Evolutionary conservation across 202 grass and related monocot species (phyloP), one percentile per base, ranked within the genome.

Genomic region (Zoysia matrella): DNA sequence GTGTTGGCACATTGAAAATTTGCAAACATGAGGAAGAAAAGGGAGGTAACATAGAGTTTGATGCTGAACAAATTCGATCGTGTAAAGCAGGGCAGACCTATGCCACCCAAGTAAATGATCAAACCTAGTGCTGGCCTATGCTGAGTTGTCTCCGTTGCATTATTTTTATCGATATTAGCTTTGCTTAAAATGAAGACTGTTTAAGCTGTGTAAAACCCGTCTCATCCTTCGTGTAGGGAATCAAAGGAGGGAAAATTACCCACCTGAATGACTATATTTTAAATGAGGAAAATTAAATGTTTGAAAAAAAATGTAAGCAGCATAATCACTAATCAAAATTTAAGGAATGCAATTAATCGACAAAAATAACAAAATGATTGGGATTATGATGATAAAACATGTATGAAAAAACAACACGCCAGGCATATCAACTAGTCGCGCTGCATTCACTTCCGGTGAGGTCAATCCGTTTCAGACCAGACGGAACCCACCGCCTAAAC

Each of bases 21-120:
- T 68, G 55, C 40, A 86, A 45, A 56, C 4, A 41, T 11, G 13
- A 78, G 57, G 14, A 73, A 61, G 6, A 67, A 84, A 75, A 68
- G 53, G 2, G 60, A 47, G 39, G 1, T 18, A 64, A 71, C 45
- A 85, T 8, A 78, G 22, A 63, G 43, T 51, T 48, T 77, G 11
- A 60, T 14, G 39, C 11, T 55, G 65, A 13, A 56, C 1, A 52
- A 61, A n/a, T 30, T 18, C 8, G 61, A 73, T 52, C 69, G 11
- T n/a, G 1, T 58, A 60, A 60, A 5, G n/a, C 15, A 6, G 14
- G 2, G 54, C 30, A 36, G 30, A 36, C 30, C 30, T 36, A 36
- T 36, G 30, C 30, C 30, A 36, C 30, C 30, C 30, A 36, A 36
- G 30, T 36, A 36, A 36, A 36, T 36, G 30, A 36, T 36, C 30